Base-by-base conservation (phyloP, 2,329 filamentous ascomycete genomes). In the Phoma sp. region DNA sequence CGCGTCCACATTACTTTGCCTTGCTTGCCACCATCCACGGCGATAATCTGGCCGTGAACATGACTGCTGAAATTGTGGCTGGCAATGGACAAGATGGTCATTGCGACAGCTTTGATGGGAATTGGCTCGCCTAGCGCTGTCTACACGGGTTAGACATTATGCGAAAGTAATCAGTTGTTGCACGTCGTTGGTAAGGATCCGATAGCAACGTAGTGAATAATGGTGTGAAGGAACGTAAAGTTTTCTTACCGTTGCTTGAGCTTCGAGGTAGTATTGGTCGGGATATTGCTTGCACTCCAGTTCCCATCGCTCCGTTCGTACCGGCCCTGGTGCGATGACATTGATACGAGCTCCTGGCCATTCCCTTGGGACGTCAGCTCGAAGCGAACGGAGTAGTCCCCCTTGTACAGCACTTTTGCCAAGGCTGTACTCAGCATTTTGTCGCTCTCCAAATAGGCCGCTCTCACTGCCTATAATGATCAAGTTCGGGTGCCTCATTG, bases 391-490 rank as follows among this genome's bases (percentile, higher is more conserved):
- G 43, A 81, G 61, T 23, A 81, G 57, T 2, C 79, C 78, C 26
- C 65, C 67, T 57, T 81, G 78, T 12, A 81, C 77, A 2, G 78
- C 79, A 38, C 75, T 74, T 57, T 82, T 81, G 6, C 68, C 74
- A 29, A 77, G 66, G 7, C 77, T 76, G 52, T 81, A 81, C 20
- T 80, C 78, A 5, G 76, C 71, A 60, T 77, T 77, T 1, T 59
- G 66, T n/a, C 74, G 56, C 33, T 78, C 77, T 6, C 78, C 79
- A 59, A 80, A 80, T 40, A 70, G 66, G 1, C 78, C 78, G 40
- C 75, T 75, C 61, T 81, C 78, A 46, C 73, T 77, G 10, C 79
- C 79, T 46, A 81, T 75, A 28, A 81, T 73, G 18, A 81, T 69
- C 32, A 80, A 62, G 23, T 71, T 69, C 11, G 78, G 71, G 60